Evolutionary conservation across 495 filamentous ascomycete genomes (phyloP).

Genomic region (Neurospora sp.): DNA sequence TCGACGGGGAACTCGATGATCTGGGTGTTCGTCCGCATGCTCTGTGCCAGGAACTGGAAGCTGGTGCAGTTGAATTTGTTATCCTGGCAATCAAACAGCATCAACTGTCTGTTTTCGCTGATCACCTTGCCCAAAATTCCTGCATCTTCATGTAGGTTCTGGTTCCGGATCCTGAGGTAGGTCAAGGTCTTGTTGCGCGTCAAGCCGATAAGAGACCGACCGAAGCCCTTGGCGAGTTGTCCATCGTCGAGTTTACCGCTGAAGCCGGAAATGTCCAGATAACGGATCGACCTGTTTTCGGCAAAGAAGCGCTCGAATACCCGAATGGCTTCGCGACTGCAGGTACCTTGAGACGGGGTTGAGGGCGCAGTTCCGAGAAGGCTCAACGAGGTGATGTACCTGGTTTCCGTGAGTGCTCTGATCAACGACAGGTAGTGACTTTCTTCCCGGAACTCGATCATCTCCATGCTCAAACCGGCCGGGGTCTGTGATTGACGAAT

Average conservation of each 20-base stretch:
- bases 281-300: slow-evolving; percentile 64
- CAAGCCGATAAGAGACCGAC: slow-evolving; percentile 65
- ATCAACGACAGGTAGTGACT: slow-evolving; percentile 64
- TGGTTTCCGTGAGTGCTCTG: slow-evolving; percentile 61
- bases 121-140: slow-evolving; percentile 42
- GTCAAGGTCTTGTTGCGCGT: slow-evolving; percentile 65
- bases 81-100: slow-evolving; percentile 30
- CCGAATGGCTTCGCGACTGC: slow-evolving; percentile 58
- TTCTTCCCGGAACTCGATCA: slow-evolving; percentile 76
- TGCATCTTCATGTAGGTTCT: slow-evolving; percentile 35
- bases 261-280: slow-evolving; percentile 82
- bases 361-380: slow-evolving; percentile 73
- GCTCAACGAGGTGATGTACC: slow-evolving; percentile 67
- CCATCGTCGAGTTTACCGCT: slow-evolving; percentile 80
- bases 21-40: slow-evolving; percentile 15
- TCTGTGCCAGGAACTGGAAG: slow-evolving; percentile 21
- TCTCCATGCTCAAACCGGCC: slow-evolving; percentile 64
- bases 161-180: slow-evolving; percentile 63
- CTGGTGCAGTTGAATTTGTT: slow-evolving; percentile 33
- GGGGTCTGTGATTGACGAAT: slow-evolving; percentile 58
- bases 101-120: slow-evolving; percentile 15
- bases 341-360: slow-evolving; percentile 48
- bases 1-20: slow-evolving; percentile 21
- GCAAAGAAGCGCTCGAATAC: slow-evolving; percentile 68
- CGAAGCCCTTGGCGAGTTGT: slow-evolving; percentile 73